Evolutionary conservation across 2,329 filamentous ascomycete genomes (phyloP), one percentile per base, ranked within the genome.

Genomic region (Ceratocystis papillata): DNA sequence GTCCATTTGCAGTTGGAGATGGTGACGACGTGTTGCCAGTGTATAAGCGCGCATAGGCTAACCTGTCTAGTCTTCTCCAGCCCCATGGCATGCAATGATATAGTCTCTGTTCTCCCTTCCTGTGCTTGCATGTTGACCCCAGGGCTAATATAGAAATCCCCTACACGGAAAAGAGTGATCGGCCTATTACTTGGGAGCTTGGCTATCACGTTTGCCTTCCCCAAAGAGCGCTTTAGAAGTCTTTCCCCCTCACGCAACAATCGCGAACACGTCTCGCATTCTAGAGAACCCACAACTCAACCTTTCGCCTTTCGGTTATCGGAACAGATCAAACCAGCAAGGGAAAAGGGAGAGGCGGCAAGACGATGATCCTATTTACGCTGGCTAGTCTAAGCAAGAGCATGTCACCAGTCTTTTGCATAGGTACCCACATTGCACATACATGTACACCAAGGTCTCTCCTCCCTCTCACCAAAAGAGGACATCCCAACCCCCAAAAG

Each of bases 331-430:
- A 57, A 30, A 25, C 12, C 10, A 41, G 37, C 37, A 41, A n/a
- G 53, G 30, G 28, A 57, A 57, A 30, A 57, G 53, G 53, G 53
- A 57, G 20, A 50, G 22, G 48, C 22, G 48, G 15, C 22, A 57
- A 57, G 5, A 17, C 30, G 53, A 17, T 22, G 53, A 57, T 17
- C 53, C 53, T 57, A 30, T 57, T 28, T 30, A 28, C 15, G 53
- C 17, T 57, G 12, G 22, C 28, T 28, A 12, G 28, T 17, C 53
- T 57, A 25, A 5, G 17, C 12, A 17, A 25, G 15, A 33, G 10
- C 12, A 57, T 57, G 50, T 30, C 50, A 30, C 50, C 20, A 41
- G 10, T 55, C 50, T 28, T 25, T 17, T 30, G 8, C 25, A 55
- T 20, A 55, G 5, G 20, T 15, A 55, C 25, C 50, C 25, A 25